Percentiles rank a stretch among this genome's conserved stretches.
phyloP scores from a whole-genome alignment of 495 filamentous ascomycete genomes.

The Hypoxylon subgilvum region DNA sequence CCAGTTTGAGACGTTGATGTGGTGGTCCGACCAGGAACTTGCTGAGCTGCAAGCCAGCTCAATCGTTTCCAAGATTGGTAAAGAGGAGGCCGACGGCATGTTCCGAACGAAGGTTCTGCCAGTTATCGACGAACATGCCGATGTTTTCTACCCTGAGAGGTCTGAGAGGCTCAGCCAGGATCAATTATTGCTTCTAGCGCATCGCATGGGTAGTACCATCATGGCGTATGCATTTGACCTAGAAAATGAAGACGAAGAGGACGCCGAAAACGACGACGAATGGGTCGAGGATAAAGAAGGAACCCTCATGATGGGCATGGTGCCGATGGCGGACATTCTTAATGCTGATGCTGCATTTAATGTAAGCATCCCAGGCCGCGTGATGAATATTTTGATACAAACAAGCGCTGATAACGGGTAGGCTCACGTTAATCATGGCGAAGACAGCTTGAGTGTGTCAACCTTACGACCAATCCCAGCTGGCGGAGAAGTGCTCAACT shows the following conservation, averaged over 20 bases:
- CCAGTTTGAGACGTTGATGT: constrained; percentile 88
- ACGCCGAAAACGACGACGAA: constrained; percentile 65
- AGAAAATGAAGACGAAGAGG: constrained; percentile 55
- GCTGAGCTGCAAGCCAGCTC: constrained; percentile 76
- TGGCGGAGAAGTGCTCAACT: constrained; percentile 87
- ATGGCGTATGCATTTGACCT: constrained; percentile 97
- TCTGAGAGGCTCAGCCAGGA: constrained; percentile 50
- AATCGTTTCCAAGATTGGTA: constrained; percentile 79
- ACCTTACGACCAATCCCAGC: constrained; percentile 66
- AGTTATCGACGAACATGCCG: constrained; percentile 50
- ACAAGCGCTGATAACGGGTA: constrained; percentile 39
- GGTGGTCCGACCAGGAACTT: constrained; percentile 79
- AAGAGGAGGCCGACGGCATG: constrained; percentile 69
- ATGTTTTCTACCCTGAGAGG: constrained; percentile 58
- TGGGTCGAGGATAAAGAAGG: constrained; percentile 74
- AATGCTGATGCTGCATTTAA: constrained; percentile 90
- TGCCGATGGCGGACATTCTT: constrained; percentile 89
- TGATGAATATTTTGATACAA: constrained; percentile 32
- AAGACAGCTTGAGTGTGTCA: constrained; percentile 68
- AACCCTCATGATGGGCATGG: constrained; percentile 74
- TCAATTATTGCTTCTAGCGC: constrained; percentile 65
- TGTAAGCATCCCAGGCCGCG: constrained; percentile 34
- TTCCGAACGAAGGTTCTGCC: constrained; percentile 69
- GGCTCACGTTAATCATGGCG: constrained; percentile 75
- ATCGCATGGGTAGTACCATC: constrained; percentile 82